Evolutionary conservation across 306 rosid genomes (phyloP).

Genomic region (Prunus persica): DNA sequence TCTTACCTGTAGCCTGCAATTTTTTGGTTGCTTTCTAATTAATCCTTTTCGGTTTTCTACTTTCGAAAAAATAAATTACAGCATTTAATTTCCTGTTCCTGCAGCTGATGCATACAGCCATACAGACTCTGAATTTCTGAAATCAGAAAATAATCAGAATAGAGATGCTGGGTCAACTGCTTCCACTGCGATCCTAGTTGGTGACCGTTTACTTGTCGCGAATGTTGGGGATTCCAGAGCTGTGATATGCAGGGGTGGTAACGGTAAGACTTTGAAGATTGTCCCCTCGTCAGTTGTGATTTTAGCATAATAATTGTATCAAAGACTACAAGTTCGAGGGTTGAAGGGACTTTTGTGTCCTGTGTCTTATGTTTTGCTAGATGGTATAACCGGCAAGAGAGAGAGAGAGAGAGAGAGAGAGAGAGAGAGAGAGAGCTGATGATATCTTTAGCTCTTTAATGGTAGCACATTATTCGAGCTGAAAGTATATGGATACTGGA

Average conservation of each 20-base stretch:
- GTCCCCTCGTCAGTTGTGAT: background rate
- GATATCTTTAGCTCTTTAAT: background rate
- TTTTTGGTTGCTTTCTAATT: conserved; percentile 5
- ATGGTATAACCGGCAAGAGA: background rate
- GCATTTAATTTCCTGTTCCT: conserved; percentile 6
- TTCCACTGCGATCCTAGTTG: conserved; percentile 93
- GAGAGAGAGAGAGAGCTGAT: background rate
- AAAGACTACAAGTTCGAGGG: background rate
- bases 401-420: no score
- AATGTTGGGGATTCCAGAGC: conserved; percentile 97
- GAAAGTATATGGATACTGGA: background rate
- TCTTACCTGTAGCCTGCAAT: conserved; percentile 2
- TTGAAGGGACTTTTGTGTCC: background rate
- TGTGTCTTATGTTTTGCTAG: background rate
- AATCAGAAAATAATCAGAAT: conserved; percentile 78
- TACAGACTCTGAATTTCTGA: conserved; percentile 88
- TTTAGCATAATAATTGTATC: background rate
- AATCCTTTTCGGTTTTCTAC: conserved; percentile 16
- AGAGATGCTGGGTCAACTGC: conserved; percentile 99
- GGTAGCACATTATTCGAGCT: background rate
- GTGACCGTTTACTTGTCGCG: conserved; percentile 95
- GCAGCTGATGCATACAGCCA: conserved; percentile 93
- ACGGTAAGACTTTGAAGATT: conserved; percentile 46
- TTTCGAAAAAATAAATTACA: conserved; percentile 1
- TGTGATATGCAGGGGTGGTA: conserved; percentile 88